Evolutionary conservation across 2,329 filamentous ascomycete genomes (phyloP).

Genomic region (Arthrobotrys iridis): DNA sequence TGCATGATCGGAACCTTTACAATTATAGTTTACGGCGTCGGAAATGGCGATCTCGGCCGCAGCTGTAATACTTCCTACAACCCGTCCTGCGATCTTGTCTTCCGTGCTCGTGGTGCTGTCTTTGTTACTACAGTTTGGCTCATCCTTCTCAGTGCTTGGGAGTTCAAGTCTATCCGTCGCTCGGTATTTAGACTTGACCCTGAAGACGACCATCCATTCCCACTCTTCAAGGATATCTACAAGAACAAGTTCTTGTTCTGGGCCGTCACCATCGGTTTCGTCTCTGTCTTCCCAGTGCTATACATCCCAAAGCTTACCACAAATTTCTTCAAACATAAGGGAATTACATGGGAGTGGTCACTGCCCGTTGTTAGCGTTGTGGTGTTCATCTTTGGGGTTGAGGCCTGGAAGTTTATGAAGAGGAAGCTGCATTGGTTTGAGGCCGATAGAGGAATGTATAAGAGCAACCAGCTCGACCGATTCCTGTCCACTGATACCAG

Average conservation of each 20-base stretch:
- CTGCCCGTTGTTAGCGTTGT: constrained; percentile 71
- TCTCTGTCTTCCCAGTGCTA: constrained; percentile 71
- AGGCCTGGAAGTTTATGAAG: constrained; percentile 76
- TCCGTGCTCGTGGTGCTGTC: constrained; percentile 76
- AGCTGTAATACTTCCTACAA: constrained; percentile 71
- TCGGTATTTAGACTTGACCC: constrained; percentile 80
- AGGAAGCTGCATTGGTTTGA: constrained; percentile 60
- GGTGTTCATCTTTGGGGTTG: constrained; percentile 72
- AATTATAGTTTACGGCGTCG: constrained; percentile 71
- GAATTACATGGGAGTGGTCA: constrained; percentile 77
- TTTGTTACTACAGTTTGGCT: constrained; percentile 81
- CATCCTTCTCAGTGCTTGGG: constrained; percentile 80
- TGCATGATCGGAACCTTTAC: constrained; percentile 77
- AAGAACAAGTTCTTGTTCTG: constrained; percentile 75
- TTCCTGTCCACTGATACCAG: constrained; percentile 51
- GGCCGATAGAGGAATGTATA: constrained; percentile 45
- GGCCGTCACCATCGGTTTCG: constrained; percentile 70
- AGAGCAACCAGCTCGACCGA: constrained; percentile 50
- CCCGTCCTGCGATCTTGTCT: constrained; percentile 70
- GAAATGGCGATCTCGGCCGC: constrained; percentile 62
- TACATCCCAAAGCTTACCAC: constrained; percentile 76
- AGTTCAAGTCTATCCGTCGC: constrained; percentile 70
- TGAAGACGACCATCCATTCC: constrained; percentile 69
- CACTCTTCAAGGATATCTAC: constrained; percentile 75
- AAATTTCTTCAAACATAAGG: constrained; percentile 74